phyloP scores from a whole-genome alignment of 2,329 filamentous ascomycete genomes.

The Sarocladiaceae sp. region DNA sequence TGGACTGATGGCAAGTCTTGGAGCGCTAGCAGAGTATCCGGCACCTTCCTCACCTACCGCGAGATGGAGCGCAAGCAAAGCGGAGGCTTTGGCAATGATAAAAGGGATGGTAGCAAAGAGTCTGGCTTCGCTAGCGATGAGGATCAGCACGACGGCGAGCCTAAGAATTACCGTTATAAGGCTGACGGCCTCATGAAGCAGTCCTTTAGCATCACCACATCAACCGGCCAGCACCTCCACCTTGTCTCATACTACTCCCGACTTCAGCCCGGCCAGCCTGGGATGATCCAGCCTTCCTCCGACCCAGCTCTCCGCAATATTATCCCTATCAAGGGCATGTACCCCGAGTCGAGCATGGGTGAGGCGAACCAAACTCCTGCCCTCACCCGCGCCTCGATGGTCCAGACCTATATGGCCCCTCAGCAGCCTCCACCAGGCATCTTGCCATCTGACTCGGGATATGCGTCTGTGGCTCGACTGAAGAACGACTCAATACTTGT shows the following conservation, averaged over 20 bases:
- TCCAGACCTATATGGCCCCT: conserved; percentile 32
- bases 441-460: no score
- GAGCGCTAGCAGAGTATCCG: conserved; percentile 82
- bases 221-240: conserved; percentile 82
- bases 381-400: conserved; percentile 70
- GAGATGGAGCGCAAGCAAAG: conserved; percentile 89
- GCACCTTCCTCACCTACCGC: conserved; percentile 81
- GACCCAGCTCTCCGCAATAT: conserved; percentile 80
- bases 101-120: conserved; percentile 66
- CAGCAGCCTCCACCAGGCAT: conserved; percentile 24
- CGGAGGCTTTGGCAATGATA: conserved; percentile 62
- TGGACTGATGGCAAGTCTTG: conserved; percentile 92
- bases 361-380: conserved; percentile 78
- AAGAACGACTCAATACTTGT: no score
- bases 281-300: conserved; percentile 74
- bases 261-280: conserved; percentile 66
- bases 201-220: conserved; percentile 97
- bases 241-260: conserved; percentile 96
- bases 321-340: conserved; percentile 87
- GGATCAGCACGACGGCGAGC: conserved; percentile 78
- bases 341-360: conserved; percentile 90
- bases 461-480: no score
- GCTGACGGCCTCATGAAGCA: conserved; percentile 98
- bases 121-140: conserved; percentile 78
- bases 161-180: conserved; percentile 92